Evolutionary conservation across 2,329 filamentous ascomycete species (phyloP).

Genomic region (Helminthosporium solani): DNA sequence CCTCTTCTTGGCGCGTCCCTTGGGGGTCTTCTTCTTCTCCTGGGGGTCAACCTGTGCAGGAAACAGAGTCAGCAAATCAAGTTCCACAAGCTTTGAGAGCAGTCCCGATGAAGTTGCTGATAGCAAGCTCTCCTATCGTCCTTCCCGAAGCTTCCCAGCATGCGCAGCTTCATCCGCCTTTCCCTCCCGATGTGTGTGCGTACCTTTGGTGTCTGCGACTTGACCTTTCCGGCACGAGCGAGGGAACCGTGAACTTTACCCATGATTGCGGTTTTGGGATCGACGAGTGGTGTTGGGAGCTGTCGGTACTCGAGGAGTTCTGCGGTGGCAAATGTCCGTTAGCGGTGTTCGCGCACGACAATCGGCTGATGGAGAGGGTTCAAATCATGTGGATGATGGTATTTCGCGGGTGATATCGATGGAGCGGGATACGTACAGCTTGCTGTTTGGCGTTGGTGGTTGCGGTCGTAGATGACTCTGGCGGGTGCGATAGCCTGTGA

Average conservation of each 20-base stretch:
- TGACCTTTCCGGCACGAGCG: slow-evolving; percentile 96
- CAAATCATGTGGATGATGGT: background rate
- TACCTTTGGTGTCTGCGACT: slow-evolving; percentile 47
- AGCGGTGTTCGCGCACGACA: slow-evolving; percentile 22
- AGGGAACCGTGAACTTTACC: slow-evolving; percentile 94
- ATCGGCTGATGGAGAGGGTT: slow-evolving; percentile 1
- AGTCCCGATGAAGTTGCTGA: background rate
- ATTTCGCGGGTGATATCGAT: slow-evolving; percentile 2
- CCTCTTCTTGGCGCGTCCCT: slow-evolving; percentile 97
- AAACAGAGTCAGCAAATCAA: slow-evolving; percentile 23
- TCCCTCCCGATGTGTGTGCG: background rate
- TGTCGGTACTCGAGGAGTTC: slow-evolving; percentile 17
- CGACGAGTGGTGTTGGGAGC: slow-evolving; percentile 27
- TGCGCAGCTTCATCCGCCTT: background rate
- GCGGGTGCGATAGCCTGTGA: slow-evolving; percentile 28
- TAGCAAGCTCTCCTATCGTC: background rate
- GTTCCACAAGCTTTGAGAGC: background rate
- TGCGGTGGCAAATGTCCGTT: slow-evolving; percentile 32
- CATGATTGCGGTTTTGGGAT: slow-evolving; percentile 63
- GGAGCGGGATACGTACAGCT: slow-evolving; percentile 35
- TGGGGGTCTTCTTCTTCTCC: slow-evolving; percentile 96
- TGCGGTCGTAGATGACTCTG: slow-evolving; percentile 27
- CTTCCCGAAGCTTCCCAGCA: background rate
- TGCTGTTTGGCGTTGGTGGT: slow-evolving; percentile 32
- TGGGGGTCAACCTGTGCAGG: slow-evolving; percentile 71